Base-by-base conservation (phyloP, 2,329 filamentous ascomycete species). In the Ambrosiella cleistominuta region DNA sequence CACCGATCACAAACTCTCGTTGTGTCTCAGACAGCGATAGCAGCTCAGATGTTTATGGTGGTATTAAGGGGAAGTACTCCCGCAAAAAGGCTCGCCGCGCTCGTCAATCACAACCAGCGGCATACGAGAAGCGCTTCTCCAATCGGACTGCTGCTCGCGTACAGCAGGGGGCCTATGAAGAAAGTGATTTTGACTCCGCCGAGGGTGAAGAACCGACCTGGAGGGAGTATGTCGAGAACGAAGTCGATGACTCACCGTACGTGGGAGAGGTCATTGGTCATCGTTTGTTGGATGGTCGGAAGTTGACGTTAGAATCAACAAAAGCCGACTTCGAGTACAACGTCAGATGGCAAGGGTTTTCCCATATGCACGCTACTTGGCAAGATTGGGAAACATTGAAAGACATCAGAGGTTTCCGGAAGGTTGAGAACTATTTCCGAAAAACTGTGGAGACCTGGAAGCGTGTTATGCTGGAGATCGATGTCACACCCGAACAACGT, bases 331-430 rank as follows among this genome's bases (percentile, higher is more conserved):
- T 93, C 65, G 88, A 97, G 66, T 98, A 77, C 64, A 80, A 84
- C 70, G 89, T 98, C 70, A 98, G 98, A 73, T 98, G 94, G 93
- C 88, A 96, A 70, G 88, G 85, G 63, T 88, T 89, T 70, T 95
- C 93, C 9, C 89, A 98, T 68, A 83, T 95, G 64, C 93, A 98
- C 72, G 87, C 94, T 59, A 95, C 89, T 0, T 98, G 93, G 91
- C 90, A 97, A 70, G 83, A 82, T 0, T 83, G 84, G 60, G 82
- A 87, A 58, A 79, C 75, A 17, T 79, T 96, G 36, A 77, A 81
- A 27, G 79, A 82, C n/a, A 85, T 84, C 67, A 87, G 88, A 62
- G 91, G 93, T 61, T 84, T 85, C 63, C 86, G 90, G 54, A 89
- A 90, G 60, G 77, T 98, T 7, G 93, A 97, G 66, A 98, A 98